phyloP scores from a whole-genome alignment of 768 basidiomycete species.

The Chlorophyllum brunneum region DNA sequence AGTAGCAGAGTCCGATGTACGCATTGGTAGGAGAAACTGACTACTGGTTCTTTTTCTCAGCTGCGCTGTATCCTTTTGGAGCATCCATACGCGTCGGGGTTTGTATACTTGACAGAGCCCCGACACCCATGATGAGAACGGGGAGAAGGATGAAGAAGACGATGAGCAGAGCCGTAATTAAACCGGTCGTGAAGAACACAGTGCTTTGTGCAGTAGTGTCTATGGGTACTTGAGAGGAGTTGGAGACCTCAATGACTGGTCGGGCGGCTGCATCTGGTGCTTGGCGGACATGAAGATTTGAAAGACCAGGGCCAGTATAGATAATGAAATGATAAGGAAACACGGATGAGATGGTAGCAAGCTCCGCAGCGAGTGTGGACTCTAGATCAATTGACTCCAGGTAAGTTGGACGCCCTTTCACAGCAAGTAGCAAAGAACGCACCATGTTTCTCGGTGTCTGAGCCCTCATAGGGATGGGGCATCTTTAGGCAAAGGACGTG shows the following conservation, averaged over 20 bases:
- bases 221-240: constrained; percentile 25
- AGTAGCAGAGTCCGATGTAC: not conserved
- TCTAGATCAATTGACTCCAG: constrained; percentile 28
- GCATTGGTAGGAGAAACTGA: too few relatives aligned
- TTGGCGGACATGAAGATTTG: constrained; percentile 25
- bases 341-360: constrained; percentile 41
- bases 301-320: constrained; percentile 50
- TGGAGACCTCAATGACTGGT: constrained; percentile 36
- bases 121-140: constrained; percentile 57
- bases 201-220: not conserved
- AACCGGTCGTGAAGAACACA: constrained; percentile 55
- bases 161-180: constrained; percentile 65
- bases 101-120: constrained; percentile 70
- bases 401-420: not conserved
- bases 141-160: constrained; percentile 67
- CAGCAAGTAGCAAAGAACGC: constrained; percentile 18
- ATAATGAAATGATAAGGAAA: constrained; percentile 66
- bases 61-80: constrained; percentile 63
- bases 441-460: constrained; percentile 54
- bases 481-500: constrained; percentile 56
- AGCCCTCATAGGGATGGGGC: constrained; percentile 43
- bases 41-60: constrained; percentile 76
- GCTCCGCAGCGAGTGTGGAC: constrained; percentile 40
- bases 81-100: constrained; percentile 59
- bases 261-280: constrained; percentile 25